These are phyloP conservation scores for Starmera quercuum DNA, from an alignment of 805 yeast species.

Conservation along the genomic window DNA sequence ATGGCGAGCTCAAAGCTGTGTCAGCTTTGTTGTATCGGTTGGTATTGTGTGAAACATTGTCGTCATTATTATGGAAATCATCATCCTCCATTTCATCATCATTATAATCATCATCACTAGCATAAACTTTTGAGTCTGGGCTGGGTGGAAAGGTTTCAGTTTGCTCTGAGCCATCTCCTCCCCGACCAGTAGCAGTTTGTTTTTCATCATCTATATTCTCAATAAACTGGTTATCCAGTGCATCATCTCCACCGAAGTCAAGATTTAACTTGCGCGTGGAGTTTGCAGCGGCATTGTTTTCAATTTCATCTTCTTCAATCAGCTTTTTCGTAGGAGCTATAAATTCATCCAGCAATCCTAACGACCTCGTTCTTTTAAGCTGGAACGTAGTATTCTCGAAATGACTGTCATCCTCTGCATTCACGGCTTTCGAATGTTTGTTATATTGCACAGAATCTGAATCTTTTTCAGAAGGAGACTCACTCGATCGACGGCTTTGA, in stretches of 20 bases:
- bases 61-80: constrained; percentile 40
- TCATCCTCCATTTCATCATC: constrained; percentile 12
- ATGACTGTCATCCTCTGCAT: constrained; percentile 63
- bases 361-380: constrained; percentile 72
- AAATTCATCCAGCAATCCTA: constrained; percentile 72
- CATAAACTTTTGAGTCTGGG: constrained; percentile 6
- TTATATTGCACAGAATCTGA: constrained; percentile 5
- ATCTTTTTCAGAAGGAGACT: not conserved
- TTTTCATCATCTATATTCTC: constrained; percentile 14
- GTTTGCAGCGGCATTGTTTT: constrained; percentile 1
- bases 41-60: constrained; percentile 38
- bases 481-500: constrained; percentile 1
- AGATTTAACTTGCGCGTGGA: too few species aligned
- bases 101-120: constrained; percentile 11
- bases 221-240: constrained; percentile 14
- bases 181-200: constrained; percentile 4
- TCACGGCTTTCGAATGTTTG: constrained; percentile 36
- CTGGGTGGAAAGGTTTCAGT: constrained; percentile 4
- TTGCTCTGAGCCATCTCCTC: too few species aligned
- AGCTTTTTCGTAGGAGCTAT: constrained; percentile 38
- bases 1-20: constrained; percentile 20
- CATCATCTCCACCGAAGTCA: constrained; percentile 4
- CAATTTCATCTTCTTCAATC: constrained; percentile 21
- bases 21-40: constrained; percentile 5
- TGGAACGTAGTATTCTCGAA: constrained; percentile 65